Evolutionary conservation across 2,329 filamentous ascomycete genomes (phyloP).

Genomic region (Colletotrichum cereale): DNA sequence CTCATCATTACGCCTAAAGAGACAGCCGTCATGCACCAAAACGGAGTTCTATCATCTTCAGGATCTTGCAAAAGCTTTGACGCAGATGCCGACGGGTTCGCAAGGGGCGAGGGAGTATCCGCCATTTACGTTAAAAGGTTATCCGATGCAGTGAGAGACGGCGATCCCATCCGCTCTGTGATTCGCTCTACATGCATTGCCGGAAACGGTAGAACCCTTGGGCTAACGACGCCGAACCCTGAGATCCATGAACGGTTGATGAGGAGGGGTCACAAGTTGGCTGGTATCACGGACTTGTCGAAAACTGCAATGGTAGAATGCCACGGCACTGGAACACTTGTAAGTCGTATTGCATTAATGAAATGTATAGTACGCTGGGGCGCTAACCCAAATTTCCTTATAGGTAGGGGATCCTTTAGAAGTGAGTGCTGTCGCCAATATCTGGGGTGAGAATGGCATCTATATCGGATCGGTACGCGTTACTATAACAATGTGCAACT

Average conservation of each 20-base stretch:
- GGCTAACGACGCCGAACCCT: slow-evolving; percentile 55
- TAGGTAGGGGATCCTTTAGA: slow-evolving; percentile 63
- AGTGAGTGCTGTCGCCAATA: slow-evolving; percentile 47
- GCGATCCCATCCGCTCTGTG: slow-evolving; percentile 57
- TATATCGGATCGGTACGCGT: slow-evolving; percentile 45
- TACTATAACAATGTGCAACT: accelerated
- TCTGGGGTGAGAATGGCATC: slow-evolving; percentile 46
- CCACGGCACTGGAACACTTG: slow-evolving; percentile 55
- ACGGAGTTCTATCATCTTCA: slow-evolving; percentile 52
- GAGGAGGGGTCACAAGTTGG: slow-evolving; percentile 50
- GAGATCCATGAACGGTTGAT: slow-evolving; percentile 52
- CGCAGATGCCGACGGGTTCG: slow-evolving; percentile 62
- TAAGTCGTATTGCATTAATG: slow-evolving; percentile 50
- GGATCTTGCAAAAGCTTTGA: slow-evolving; percentile 55
- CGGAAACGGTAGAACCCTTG: slow-evolving; percentile 56
- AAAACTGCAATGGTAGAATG: slow-evolving; percentile 52
- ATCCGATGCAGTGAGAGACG: slow-evolving; percentile 59
- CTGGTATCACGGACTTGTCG: slow-evolving; percentile 44
- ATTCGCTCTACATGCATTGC: slow-evolving; percentile 54
- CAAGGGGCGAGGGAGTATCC: slow-evolving; percentile 61
- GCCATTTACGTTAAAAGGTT: slow-evolving; percentile 61
- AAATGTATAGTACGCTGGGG: not conserved
- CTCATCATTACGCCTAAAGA: slow-evolving; percentile 51
- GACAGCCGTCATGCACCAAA: slow-evolving; percentile 48
- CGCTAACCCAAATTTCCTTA: not conserved